Evolutionary conservation across 495 filamentous ascomycete genomes (phyloP), one percentile per base, ranked within the genome.

Genomic region (Talaromyces wortmannii): DNA sequence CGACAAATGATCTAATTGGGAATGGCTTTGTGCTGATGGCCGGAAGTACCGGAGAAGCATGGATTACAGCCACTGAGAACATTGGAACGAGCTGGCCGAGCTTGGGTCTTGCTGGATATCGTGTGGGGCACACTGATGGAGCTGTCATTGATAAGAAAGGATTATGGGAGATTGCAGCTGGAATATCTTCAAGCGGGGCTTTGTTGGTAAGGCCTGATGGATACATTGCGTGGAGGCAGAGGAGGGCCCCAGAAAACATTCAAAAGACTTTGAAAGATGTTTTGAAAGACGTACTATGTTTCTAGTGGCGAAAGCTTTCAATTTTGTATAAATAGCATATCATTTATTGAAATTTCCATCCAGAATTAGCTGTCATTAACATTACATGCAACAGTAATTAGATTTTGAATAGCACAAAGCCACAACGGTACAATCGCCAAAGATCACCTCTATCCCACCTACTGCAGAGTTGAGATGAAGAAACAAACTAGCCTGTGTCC

Each of bases 141-240:
- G 45, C 45, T 17, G 29, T 60, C 12, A 3, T 48, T 18, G 48
- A 47, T 4, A 18, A 43, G 16, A 43, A 23, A 30, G 12, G 13
- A 13, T 56, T 57, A 7, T 61, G 64, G 49, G 43, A 53, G 29
- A 7, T 30, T 13, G 18, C 48, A 3, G 54, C 67, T 23, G 59
- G 59, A 0, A 44, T 69, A 11, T 61, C 57, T n/a, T 15, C 29
- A 0, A 60, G 16, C 11, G 67, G 67, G 4, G 64, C 63, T 12
- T 51, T 42, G 45, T 59, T 69, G 7, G 40, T 67, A 52, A 57
- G 67, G 3, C 67, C 67, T 2, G 64, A 69, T 55, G 64, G 67
- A 12, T 67, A 67, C 58, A 57, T 69, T 50, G 58, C 67, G 5
- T 69, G 67, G 67, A 62, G 58, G 16, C 40, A 48, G 40, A 46